phyloP scores from a whole-genome alignment of 306 rosid species.

The Cyclanthera cordifolia region DNA sequence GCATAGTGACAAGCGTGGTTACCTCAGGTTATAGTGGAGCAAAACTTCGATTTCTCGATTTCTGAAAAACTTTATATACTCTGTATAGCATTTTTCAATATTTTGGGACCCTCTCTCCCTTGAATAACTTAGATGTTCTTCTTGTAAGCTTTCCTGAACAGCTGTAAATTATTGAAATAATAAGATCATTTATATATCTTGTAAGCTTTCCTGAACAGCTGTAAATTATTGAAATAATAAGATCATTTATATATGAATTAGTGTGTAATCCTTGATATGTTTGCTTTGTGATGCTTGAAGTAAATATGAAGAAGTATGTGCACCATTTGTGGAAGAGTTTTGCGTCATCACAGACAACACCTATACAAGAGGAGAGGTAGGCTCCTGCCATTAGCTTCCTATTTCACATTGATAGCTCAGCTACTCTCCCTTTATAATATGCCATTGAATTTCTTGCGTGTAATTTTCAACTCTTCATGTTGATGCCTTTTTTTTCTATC shows the following conservation, averaged over 20 bases:
- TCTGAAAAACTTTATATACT: too few species aligned
- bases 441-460: neutral
- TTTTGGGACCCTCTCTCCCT: neutral
- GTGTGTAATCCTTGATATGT: conserved; percentile 19
- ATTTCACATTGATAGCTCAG: neutral
- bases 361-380: conserved; percentile 65
- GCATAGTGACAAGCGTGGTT: too few species aligned
- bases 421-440: neutral
- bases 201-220: too few species aligned
- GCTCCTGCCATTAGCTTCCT: conserved; percentile 13
- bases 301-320: conserved; percentile 79
- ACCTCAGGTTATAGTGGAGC: too few species aligned
- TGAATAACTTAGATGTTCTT: too few species aligned
- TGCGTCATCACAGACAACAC: conserved; percentile 75
- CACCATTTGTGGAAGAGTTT: conserved; percentile 70
- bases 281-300: conserved; percentile 27
- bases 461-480: neutral
- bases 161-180: neutral
- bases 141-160: too few species aligned
- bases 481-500: neutral
- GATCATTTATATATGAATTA: neutral
- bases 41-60: too few species aligned
- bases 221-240: neutral
- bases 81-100: neutral
- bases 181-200: neutral